Evolutionary conservation across 2,329 filamentous ascomycete genomes (phyloP).

Genomic region (Neoscytalidium dimidiatum): DNA sequence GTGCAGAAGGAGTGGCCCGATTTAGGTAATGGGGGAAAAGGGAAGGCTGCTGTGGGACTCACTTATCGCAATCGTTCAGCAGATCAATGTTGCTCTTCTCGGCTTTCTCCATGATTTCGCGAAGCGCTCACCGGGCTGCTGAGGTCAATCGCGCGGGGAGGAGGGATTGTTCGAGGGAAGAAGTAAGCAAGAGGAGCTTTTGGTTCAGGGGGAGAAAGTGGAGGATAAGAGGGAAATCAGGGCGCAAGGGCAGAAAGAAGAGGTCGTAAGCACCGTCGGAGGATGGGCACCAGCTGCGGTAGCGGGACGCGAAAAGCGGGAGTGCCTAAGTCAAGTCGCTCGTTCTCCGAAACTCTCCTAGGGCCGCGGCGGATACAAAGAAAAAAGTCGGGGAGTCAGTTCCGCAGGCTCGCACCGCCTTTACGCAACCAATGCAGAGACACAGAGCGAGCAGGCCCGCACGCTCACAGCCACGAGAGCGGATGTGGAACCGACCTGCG

Average conservation of each 20-base stretch:
- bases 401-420: neutral
- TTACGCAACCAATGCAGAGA: neutral
- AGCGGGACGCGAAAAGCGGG: constrained; percentile 5
- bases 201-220: neutral
- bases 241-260: neutral
- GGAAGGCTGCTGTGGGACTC: constrained; percentile 20
- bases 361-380: neutral
- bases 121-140: neutral
- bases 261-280: constrained; percentile 5
- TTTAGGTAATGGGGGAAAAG: too few species aligned
- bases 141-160: neutral
- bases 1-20: neutral
- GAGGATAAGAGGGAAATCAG: neutral
- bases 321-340: too few species aligned
- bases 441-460: neutral
- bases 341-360: neutral
- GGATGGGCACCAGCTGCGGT: constrained; percentile 2
- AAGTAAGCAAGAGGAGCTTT: neutral
- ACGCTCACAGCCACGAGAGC: neutral
- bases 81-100: constrained; percentile 56
- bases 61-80: constrained; percentile 59
- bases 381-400: neutral
- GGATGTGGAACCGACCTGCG: neutral
- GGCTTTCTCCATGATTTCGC: constrained; percentile 11
- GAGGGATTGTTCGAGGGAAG: neutral